These are phyloP conservation scores for Fusarium anguioides DNA, from an alignment of 2,329 filamentous ascomycete genomes.

Conservation along the genomic window DNA sequence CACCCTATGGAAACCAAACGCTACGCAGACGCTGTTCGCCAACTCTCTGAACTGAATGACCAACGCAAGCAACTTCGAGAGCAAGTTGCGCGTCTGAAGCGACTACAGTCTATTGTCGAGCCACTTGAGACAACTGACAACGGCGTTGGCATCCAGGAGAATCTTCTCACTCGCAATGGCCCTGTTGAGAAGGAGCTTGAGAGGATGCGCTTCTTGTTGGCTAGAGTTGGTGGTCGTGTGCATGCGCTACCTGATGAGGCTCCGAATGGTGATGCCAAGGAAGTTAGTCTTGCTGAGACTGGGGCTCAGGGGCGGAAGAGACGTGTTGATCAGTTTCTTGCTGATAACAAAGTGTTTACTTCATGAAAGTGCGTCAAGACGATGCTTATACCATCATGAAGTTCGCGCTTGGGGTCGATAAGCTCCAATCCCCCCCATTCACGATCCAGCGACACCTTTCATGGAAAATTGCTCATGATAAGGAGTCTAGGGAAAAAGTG, in stretches of 20 bases:
- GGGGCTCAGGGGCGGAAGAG: slow-evolving; percentile 38
- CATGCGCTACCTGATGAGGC: slow-evolving; percentile 32
- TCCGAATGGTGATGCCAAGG: neutral
- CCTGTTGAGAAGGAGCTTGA: slow-evolving; percentile 74
- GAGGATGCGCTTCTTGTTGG: slow-evolving; percentile 72
- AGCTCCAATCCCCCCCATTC: too few species aligned
- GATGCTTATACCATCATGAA: neutral
- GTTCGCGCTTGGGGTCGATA: neutral
- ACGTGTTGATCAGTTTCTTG: slow-evolving; percentile 44
- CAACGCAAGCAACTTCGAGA: slow-evolving; percentile 50
- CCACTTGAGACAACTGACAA: slow-evolving; percentile 51
- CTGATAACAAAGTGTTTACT: slow-evolving; percentile 40
- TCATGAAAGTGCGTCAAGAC: slow-evolving; percentile 15
- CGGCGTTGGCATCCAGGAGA: slow-evolving; percentile 67
- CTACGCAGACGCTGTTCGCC: slow-evolving; percentile 62
- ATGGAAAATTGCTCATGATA: neutral
- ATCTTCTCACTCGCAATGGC: slow-evolving; percentile 73
- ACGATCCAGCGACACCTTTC: neutral
- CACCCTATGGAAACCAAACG: slow-evolving; percentile 60
- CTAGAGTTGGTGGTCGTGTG: slow-evolving; percentile 68
- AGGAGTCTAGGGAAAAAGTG: neutral
- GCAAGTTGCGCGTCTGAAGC: slow-evolving; percentile 60
- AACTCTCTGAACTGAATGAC: slow-evolving; percentile 61
- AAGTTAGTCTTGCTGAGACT: slow-evolving; percentile 23
- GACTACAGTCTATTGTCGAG: slow-evolving; percentile 62